Conservation (phyloP, 495 filamentous ascomycete genomes). For the Physcia stellaris region DNA sequence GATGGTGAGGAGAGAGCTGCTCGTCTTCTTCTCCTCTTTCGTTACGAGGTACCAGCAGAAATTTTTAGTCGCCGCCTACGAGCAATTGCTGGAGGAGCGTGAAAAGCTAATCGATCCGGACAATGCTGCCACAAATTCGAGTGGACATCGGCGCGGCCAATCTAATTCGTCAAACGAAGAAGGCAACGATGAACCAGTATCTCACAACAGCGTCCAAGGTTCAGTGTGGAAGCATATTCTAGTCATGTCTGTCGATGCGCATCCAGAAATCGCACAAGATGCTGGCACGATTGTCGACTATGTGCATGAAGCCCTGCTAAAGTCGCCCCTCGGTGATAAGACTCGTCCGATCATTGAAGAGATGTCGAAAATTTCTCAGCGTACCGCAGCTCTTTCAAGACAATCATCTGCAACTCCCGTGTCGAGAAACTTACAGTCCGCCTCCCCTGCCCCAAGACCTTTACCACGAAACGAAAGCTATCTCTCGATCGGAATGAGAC, state of each 20-base stretch:
- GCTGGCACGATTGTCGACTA: constrained; percentile 72
- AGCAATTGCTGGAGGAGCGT: constrained; percentile 77
- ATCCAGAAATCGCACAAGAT: constrained; percentile 81
- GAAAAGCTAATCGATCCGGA: constrained; percentile 42
- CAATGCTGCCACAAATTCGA: constrained; percentile 26
- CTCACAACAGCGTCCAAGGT: constrained; percentile 77
- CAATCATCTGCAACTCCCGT: constrained; percentile 40
- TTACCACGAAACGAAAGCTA: constrained; percentile 50
- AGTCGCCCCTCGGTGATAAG: constrained; percentile 57
- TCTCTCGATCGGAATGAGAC: constrained; percentile 44
- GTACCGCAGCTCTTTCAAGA: constrained; percentile 32
- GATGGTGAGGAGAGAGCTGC: constrained; percentile 80
- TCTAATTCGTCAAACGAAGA: constrained; percentile 9
- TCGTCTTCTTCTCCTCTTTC: constrained; percentile 89
- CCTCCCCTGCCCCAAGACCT: constrained; percentile 9
- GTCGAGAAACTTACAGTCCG: constrained; percentile 3
- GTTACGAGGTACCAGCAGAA: constrained; percentile 83
- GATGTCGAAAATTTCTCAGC: constrained; percentile 46
- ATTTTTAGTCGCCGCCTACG: constrained; percentile 82
- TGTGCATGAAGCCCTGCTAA: constrained; percentile 59
- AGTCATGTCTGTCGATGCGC: constrained; percentile 81
- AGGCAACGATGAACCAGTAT: constrained; percentile 31
- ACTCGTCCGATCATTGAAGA: constrained; percentile 66
- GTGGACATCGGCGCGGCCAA: constrained; percentile 12
- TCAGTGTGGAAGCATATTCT: constrained; percentile 90